Conservation (phyloP, 192 early-diverging fungal genomes). For the Backusella psychrophila region DNA sequence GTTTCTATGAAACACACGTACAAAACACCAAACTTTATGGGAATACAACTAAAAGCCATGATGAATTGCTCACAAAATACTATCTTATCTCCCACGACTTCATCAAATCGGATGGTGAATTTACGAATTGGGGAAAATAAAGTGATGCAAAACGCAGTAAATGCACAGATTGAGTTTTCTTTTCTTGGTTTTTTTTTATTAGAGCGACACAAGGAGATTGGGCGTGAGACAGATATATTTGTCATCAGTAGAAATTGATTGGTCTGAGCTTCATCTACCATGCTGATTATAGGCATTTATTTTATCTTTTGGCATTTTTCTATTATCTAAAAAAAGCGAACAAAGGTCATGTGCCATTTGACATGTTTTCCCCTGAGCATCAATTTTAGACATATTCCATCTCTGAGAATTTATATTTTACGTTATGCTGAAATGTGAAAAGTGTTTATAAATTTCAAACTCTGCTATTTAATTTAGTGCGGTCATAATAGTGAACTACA, state of each 20-base stretch:
- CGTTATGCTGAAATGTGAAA: background rate
- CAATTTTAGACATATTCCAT: background rate
- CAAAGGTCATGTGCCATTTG: background rate
- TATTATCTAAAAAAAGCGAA: background rate
- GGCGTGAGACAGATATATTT: background rate
- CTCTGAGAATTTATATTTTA: background rate
- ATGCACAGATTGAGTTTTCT: background rate
- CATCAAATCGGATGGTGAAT: background rate
- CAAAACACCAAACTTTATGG: background rate
- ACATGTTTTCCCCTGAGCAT: background rate
- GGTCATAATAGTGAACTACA: background rate
- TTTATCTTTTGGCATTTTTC: background rate
- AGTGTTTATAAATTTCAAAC: conserved; percentile 1
- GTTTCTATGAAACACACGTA: conserved; percentile 2
- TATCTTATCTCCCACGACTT: conserved; percentile 9
- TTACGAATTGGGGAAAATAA: background rate
- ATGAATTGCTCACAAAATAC: background rate
- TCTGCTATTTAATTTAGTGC: background rate
- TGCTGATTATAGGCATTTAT: background rate
- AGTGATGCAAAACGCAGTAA: conserved; percentile 6
- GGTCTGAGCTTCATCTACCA: background rate
- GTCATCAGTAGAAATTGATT: conserved; percentile 1
- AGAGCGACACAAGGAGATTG: conserved; percentile 3
- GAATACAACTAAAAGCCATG: conserved; percentile 6
- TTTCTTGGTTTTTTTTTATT: background rate